Evolutionary conservation across 768 basidiomycete species (phyloP).

Genomic region (Hydnum rufescens): DNA sequence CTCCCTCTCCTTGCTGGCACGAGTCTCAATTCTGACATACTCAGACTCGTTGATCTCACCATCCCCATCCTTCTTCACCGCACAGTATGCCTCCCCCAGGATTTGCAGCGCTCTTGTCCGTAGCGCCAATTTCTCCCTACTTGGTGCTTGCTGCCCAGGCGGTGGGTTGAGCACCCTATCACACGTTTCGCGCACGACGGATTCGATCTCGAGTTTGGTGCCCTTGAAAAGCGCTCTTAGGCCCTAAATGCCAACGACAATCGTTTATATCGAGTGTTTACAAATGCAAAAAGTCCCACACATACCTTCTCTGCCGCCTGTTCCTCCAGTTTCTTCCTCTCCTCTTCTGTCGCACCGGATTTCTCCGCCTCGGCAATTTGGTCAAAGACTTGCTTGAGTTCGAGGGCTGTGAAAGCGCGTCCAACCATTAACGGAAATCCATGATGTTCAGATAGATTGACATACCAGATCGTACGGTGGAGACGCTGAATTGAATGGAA

Average conservation of each 20-base stretch:
- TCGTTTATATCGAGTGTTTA: background rate
- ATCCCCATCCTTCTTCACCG: slow-evolving; percentile 41
- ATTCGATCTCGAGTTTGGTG: slow-evolving; percentile 80
- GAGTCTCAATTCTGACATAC: slow-evolving; percentile 63
- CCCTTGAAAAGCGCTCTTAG: slow-evolving; percentile 28
- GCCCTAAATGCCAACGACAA: background rate
- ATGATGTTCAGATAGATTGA: background rate
- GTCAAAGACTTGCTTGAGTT: slow-evolving; percentile 77
- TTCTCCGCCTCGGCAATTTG: slow-evolving; percentile 82
- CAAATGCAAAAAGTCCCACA: slow-evolving; percentile 75
- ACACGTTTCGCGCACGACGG: slow-evolving; percentile 72
- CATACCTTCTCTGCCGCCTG: slow-evolving; percentile 86
- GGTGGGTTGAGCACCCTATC: slow-evolving; percentile 38
- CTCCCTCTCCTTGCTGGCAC: slow-evolving; percentile 13
- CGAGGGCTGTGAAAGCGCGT: slow-evolving; percentile 35
- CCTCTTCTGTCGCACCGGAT: slow-evolving; percentile 59
- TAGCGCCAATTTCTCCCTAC: slow-evolving; percentile 36
- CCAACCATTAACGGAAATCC: background rate
- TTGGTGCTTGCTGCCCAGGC: slow-evolving; percentile 7
- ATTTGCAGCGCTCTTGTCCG: slow-evolving; percentile 71
- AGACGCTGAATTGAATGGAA: slow-evolving; percentile 32
- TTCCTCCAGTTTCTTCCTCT: slow-evolving; percentile 68
- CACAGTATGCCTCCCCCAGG: slow-evolving; percentile 58
- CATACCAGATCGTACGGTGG: slow-evolving; percentile 43
- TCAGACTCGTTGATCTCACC: slow-evolving; percentile 35